Evolutionary conservation across 2,329 filamentous ascomycete species (phyloP).

Genomic region (Sclerotinia borealis): DNA sequence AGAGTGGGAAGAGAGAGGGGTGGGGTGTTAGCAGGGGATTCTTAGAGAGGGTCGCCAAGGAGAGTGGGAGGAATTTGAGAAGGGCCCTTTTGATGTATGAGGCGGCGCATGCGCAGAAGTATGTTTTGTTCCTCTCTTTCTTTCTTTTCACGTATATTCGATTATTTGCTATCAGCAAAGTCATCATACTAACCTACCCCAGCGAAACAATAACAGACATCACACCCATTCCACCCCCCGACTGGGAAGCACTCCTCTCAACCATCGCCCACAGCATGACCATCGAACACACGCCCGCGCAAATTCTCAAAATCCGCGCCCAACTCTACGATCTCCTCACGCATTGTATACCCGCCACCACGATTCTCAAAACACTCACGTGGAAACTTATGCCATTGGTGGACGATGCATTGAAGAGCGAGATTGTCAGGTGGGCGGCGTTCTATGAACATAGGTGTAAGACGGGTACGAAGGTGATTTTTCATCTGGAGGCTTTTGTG

Average conservation of each 20-base stretch:
- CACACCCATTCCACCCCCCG: constrained; percentile 86
- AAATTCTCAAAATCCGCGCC: constrained; percentile 79
- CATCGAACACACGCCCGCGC: constrained; percentile 82
- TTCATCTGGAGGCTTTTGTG: constrained; percentile 96
- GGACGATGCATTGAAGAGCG: constrained; percentile 82
- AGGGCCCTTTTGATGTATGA: constrained; percentile 94
- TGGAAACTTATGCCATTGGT: constrained; percentile 86
- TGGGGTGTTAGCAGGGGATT: constrained; percentile 72
- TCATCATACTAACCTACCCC: constrained; percentile 5
- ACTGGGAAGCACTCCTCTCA: constrained; percentile 90
- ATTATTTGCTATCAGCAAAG: not conserved
- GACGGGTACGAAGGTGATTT: constrained; percentile 90
- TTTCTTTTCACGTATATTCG: not conserved
- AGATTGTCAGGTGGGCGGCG: constrained; percentile 91
- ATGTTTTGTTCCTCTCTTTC: constrained; percentile 34
- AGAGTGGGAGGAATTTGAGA: constrained; percentile 85
- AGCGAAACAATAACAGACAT: constrained; percentile 87
- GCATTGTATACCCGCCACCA: constrained; percentile 93
- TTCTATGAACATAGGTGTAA: constrained; percentile 96
- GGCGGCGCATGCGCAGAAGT: constrained; percentile 96
- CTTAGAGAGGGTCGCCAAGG: constrained; percentile 78
- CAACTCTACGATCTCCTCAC: constrained; percentile 97
- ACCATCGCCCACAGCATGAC: constrained; percentile 92
- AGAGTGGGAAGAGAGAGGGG: constrained; percentile 68
- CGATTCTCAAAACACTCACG: constrained; percentile 87